phyloP scores from a whole-genome alignment of 2,329 filamentous ascomycete species.

The Clonostachys solani region DNA sequence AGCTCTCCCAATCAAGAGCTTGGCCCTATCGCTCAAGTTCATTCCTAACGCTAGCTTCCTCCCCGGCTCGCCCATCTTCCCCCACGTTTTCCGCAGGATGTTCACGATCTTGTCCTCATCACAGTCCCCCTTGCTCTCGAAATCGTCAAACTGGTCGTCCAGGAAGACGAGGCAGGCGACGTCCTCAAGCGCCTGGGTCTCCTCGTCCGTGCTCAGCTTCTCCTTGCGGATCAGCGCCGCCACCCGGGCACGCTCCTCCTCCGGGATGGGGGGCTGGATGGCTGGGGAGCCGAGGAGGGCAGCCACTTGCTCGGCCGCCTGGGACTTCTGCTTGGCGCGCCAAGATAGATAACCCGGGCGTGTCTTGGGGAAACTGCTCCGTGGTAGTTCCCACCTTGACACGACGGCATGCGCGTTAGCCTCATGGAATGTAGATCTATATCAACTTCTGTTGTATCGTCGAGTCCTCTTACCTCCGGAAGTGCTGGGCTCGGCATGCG shows the following conservation, averaged over 20 bases:
- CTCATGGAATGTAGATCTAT: neutral
- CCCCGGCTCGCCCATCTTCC: conserved; percentile 65
- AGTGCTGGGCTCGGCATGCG: conserved; percentile 81
- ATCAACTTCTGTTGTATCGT: neutral
- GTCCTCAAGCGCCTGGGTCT: conserved; percentile 77
- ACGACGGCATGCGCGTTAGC: neutral
- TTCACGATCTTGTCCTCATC: conserved; percentile 74
- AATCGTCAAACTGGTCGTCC: conserved; percentile 81
- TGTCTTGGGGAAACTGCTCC: conserved; percentile 68
- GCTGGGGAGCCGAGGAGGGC: conserved; percentile 40
- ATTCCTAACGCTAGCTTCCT: conserved; percentile 62
- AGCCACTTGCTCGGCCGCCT: conserved; percentile 50
- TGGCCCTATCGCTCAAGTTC: conserved; percentile 58
- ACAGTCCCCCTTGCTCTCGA: conserved; percentile 59
- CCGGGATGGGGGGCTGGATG: conserved; percentile 29
- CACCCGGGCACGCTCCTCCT: conserved; percentile 55
- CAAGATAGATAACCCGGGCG: conserved; percentile 75
- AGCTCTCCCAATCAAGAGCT: conserved; percentile 59
- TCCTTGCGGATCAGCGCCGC: conserved; percentile 77
- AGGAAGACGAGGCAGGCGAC: conserved; percentile 84
- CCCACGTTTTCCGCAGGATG: conserved; percentile 72
- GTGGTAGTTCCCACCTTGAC: conserved; percentile 71
- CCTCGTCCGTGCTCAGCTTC: conserved; percentile 52
- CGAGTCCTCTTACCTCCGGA: conserved; percentile 48
- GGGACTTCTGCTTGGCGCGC: conserved; percentile 69